Percentiles rank a stretch among this genome's conserved stretches.
Conservation (phyloP, 805 yeast genomes). For the Candida hispaniensis region DNA sequence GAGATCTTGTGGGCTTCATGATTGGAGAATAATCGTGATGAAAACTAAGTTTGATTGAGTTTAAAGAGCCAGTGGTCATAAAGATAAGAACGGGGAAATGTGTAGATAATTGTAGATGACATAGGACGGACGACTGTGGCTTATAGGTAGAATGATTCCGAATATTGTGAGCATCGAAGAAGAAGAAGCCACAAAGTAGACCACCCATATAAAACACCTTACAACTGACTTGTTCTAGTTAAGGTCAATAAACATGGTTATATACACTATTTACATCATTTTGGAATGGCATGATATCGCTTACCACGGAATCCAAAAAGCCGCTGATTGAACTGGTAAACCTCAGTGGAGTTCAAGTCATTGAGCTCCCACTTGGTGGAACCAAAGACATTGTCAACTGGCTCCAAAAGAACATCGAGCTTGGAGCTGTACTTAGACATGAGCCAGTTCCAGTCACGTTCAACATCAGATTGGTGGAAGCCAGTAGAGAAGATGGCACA, state of each 20-base stretch:
- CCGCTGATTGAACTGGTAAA: constrained; percentile 82
- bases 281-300: constrained; percentile 73
- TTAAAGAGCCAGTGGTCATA: too few relatives aligned
- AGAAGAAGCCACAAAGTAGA: too few relatives aligned
- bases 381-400: constrained; percentile 60
- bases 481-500: constrained; percentile 90
- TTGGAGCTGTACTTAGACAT: constrained; percentile 56
- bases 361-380: constrained; percentile 92
- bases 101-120: too few relatives aligned
- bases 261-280: constrained; percentile 16
- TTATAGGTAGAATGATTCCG: too few relatives aligned
- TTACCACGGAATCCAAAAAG: constrained; percentile 92
- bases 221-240: too few relatives aligned
- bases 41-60: too few relatives aligned
- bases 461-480: constrained; percentile 63
- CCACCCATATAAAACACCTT: too few relatives aligned
- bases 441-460: constrained; percentile 64
- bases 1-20: constrained; percentile 27
- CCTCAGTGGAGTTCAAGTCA: constrained; percentile 85
- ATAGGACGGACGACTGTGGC: too few relatives aligned
- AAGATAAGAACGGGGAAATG: too few relatives aligned
- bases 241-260: too few relatives aligned
- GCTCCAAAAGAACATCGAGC: constrained; percentile 70
- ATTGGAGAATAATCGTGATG: constrained; percentile 12
- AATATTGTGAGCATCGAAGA: too few relatives aligned